Conservation (phyloP, 495 filamentous ascomycete genomes). For the Talaromyces stipitatus region DNA sequence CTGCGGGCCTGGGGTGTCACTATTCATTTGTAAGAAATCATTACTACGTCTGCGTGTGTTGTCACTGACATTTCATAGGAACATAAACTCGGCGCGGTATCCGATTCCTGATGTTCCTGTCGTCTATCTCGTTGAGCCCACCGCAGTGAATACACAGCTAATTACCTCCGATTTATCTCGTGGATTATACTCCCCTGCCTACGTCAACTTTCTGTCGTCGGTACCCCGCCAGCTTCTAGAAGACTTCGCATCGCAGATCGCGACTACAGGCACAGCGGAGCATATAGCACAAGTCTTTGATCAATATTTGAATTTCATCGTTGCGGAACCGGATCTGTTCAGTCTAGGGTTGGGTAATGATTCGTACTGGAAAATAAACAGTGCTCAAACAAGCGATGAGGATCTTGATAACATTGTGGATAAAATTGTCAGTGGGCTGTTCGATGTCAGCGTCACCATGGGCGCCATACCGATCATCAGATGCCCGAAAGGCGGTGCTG, state of each 20-base stretch:
- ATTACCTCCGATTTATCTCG: constrained; percentile 85
- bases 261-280: constrained; percentile 72
- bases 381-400: constrained; percentile 80
- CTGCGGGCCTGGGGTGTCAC: constrained; percentile 89
- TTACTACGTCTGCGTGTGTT: constrained; percentile 5
- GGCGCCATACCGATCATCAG: constrained; percentile 90
- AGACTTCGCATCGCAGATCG: constrained; percentile 88
- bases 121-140: constrained; percentile 92
- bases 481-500: constrained; percentile 84
- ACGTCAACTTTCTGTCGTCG: constrained; percentile 95
- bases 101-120: constrained; percentile 95
- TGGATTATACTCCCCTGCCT: constrained; percentile 85
- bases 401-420: constrained; percentile 82
- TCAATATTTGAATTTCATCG: constrained; percentile 97
- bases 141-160: constrained; percentile 63
- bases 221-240: constrained; percentile 88
- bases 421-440: constrained; percentile 86
- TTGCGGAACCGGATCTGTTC: constrained; percentile 92
- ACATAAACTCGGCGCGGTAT: constrained; percentile 74
- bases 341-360: constrained; percentile 83
- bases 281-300: constrained; percentile 90
- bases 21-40: constrained; percentile 70
- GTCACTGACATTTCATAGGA: constrained; percentile 35
- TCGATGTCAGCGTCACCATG: constrained; percentile 96
- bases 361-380: constrained; percentile 93